A percentile compares a stretch with the other conserved stretches of the same genome.
Evolutionary conservation across 768 basidiomycete genomes (phyloP).

Genomic region (Dioszegia aurantiaca): DNA sequence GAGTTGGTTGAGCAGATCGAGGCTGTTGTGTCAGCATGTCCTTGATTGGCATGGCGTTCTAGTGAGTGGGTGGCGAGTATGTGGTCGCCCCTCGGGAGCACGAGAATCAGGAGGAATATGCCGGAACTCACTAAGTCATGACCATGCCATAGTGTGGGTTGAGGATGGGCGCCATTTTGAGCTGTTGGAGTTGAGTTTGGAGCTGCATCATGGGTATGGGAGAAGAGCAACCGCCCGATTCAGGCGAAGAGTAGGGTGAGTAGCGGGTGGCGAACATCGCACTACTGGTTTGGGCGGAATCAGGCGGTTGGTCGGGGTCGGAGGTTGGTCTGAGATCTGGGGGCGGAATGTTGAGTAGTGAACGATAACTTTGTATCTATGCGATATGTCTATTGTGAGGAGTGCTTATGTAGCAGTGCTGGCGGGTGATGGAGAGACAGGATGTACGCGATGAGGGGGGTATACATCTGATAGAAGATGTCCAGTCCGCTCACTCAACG

Average conservation of each 20-base stretch:
- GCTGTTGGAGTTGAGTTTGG: constrained; percentile 26
- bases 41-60: too few species aligned
- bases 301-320: not conserved
- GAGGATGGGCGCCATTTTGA: constrained; percentile 36
- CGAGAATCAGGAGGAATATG: not conserved
- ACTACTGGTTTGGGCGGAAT: not conserved
- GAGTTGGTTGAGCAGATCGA: constrained; percentile 36
- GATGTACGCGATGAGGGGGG: too few species aligned
- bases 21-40: constrained; percentile 18
- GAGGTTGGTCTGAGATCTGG: constrained; percentile 3
- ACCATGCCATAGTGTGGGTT: constrained; percentile 42
- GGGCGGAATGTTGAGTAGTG: not conserved
- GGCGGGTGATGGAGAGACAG: too few species aligned
- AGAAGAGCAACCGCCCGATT: not conserved
- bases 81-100: too few species aligned
- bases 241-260: constrained; percentile 17
- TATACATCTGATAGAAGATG: too few species aligned
- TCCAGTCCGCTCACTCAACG: too few species aligned
- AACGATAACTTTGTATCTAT: not conserved
- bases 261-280: constrained; percentile 20
- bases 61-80: too few species aligned
- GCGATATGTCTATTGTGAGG: too few species aligned
- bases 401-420: not conserved
- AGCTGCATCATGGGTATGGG: constrained; percentile 12
- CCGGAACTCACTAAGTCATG: constrained; percentile 33